Evolutionary conservation across 192 early-diverging fungal genomes (phyloP).

Genomic region (Gamsiella multidivaricata): DNA sequence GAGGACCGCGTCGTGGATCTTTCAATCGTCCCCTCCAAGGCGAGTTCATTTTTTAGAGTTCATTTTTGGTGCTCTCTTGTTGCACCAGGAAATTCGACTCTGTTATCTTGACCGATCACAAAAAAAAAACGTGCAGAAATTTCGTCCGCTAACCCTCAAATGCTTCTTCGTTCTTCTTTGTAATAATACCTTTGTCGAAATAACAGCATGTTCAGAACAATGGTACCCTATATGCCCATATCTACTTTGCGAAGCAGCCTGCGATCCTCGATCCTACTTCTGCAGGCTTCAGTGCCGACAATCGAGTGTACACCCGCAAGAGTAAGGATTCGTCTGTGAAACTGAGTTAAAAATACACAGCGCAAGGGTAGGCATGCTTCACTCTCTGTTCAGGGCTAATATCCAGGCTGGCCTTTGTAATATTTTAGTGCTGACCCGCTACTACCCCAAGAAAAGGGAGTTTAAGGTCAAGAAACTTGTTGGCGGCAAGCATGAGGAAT

Average conservation of each 20-base stretch:
- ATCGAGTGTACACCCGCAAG: conserved; percentile 61
- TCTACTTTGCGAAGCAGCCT: conserved; percentile 62
- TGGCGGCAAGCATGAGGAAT: conserved; percentile 34
- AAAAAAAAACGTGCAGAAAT: neutral
- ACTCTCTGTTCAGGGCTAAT: no score
- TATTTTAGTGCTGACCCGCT: conserved; percentile 60
- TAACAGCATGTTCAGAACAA: conserved; percentile 64
- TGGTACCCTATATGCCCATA: conserved; percentile 68
- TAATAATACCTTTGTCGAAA: neutral
- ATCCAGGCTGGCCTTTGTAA: no score
- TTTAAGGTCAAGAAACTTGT: conserved; percentile 68
- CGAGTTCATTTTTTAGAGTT: conserved; percentile 13
- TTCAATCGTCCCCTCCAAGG: conserved; percentile 58
- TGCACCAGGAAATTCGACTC: neutral
- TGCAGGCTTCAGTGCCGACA: conserved; percentile 50
- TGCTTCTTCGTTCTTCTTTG: neutral
- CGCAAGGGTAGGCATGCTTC: no score
- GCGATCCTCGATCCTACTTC: conserved; percentile 56
- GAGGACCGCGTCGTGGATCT: conserved; percentile 57
- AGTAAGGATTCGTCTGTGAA: conserved; percentile 46
- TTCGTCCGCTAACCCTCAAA: neutral
- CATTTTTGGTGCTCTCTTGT: neutral
- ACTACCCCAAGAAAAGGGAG: conserved; percentile 56
- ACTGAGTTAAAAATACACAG: no score
- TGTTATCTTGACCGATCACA: conserved; percentile 4